Conservation (phyloP, 805 yeast species). For the Hermanozyma aechmeae region DNA sequence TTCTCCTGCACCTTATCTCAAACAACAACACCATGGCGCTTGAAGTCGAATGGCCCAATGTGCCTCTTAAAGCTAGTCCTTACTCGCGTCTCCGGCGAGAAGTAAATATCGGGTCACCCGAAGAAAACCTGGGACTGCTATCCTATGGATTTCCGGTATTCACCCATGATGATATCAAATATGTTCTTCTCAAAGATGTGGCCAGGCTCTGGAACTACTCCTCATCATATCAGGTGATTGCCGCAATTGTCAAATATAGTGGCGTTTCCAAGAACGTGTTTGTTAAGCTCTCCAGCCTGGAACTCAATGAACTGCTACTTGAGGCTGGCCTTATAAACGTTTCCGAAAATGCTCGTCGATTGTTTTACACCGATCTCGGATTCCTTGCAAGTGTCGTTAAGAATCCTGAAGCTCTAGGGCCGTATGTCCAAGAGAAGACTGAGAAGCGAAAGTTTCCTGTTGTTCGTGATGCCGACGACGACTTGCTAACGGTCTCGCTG, state of each 20-base stretch:
- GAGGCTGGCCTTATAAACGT: slow-evolving; percentile 10
- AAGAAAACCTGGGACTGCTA: too few relatives aligned
- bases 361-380: slow-evolving; percentile 18
- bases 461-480: slow-evolving; percentile 9
- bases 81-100: too few relatives aligned
- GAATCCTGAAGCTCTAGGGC: too few relatives aligned
- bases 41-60: too few relatives aligned
- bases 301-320: slow-evolving; percentile 15
- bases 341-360: slow-evolving; percentile 9
- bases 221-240: slow-evolving; percentile 31
- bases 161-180: slow-evolving; percentile 3
- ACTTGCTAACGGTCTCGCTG: slow-evolving; percentile 25
- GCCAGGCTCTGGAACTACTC: slow-evolving; percentile 29
- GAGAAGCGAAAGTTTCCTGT: slow-evolving; percentile 1
- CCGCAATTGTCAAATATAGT: slow-evolving; percentile 15
- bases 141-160: too few relatives aligned
- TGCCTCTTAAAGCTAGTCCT: too few relatives aligned
- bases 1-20: too few relatives aligned
- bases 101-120: too few relatives aligned
- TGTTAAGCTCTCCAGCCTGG: slow-evolving; percentile 6
- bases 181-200: slow-evolving; percentile 22
- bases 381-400: too few relatives aligned
- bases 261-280: slow-evolving; percentile 11
- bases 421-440: background rate
- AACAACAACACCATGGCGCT: too few relatives aligned